Conservation (phyloP, 208 protist genomes). For the Crithidia expoeki region DNA sequence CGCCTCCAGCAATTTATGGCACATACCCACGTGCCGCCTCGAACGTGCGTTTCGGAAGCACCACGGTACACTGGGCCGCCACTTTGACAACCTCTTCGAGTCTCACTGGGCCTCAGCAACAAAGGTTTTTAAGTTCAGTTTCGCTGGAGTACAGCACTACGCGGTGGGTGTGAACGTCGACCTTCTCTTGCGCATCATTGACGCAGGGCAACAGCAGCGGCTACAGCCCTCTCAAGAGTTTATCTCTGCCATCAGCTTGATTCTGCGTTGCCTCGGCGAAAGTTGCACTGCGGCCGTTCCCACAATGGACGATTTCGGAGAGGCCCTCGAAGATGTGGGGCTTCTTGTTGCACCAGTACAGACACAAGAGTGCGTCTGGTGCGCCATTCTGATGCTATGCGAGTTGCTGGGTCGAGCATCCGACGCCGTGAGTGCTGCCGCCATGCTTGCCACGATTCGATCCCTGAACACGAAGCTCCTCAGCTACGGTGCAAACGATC, state of each 20-base stretch:
- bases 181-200: slow-evolving; percentile 21
- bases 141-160: slow-evolving; percentile 36
- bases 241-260: slow-evolving; percentile 18
- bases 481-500: slow-evolving; percentile 7
- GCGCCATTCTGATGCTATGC: slow-evolving; percentile 26
- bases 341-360: slow-evolving; percentile 20
- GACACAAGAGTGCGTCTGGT: slow-evolving; percentile 30
- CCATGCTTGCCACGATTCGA: slow-evolving; percentile 18
- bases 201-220: slow-evolving; percentile 9
- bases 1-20: slow-evolving; percentile 70
- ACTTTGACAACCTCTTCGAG: slow-evolving; percentile 33
- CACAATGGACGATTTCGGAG: slow-evolving; percentile 20
- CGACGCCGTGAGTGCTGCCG: slow-evolving; percentile 18
- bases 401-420: slow-evolving; percentile 22
- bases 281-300: slow-evolving; percentile 9
- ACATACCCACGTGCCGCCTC: slow-evolving; percentile 79
- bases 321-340: slow-evolving; percentile 26
- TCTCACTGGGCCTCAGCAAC: slow-evolving; percentile 37
- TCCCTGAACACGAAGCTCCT: slow-evolving; percentile 24
- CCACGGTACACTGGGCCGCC: not conserved
- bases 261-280: slow-evolving; percentile 30
- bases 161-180: slow-evolving; percentile 37
- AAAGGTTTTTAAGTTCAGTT: slow-evolving; percentile 21
- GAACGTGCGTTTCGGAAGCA: slow-evolving; percentile 51
- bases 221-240: slow-evolving; percentile 17